Evolutionary conservation across 1,284 basidiomycete genomes (phyloP).

Genomic region (Moesziomyces sp.): DNA sequence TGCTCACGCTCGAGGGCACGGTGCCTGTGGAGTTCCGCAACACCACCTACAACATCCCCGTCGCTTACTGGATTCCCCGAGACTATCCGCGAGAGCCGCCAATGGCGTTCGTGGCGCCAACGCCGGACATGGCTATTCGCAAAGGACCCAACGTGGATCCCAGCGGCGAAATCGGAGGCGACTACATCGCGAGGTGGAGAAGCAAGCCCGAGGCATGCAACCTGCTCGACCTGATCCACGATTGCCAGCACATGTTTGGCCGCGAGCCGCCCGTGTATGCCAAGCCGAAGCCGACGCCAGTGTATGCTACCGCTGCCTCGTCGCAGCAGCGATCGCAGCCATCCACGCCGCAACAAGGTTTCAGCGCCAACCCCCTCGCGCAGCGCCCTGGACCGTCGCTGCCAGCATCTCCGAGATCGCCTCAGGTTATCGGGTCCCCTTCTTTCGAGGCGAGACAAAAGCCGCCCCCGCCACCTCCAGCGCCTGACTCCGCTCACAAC

Average conservation of each 20-base stretch:
- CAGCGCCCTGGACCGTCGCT: conserved; percentile 18
- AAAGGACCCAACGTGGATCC: conserved; percentile 81
- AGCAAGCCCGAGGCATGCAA: conserved; percentile 86
- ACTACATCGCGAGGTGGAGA: conserved; percentile 81
- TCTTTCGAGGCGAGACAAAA: conserved; percentile 24
- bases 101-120: conserved; percentile 94
- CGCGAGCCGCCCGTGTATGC: conserved; percentile 89
- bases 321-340: conserved; percentile 41
- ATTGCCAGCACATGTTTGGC: conserved; percentile 83
- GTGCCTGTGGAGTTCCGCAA: conserved; percentile 84
- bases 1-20: conserved; percentile 89
- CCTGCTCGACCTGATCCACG: conserved; percentile 76
- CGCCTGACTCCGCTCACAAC: conserved; percentile 12
- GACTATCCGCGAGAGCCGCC: conserved; percentile 75
- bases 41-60: conserved; percentile 89
- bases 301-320: conserved; percentile 35
- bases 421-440: conserved; percentile 5
- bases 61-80: conserved; percentile 79
- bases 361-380: conserved; percentile 5
- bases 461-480: conserved; percentile 34
- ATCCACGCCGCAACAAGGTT: conserved; percentile 35
- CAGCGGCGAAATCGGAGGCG: conserved; percentile 78
- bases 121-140: conserved; percentile 87
- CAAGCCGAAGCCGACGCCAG: conserved; percentile 73
- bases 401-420: conserved; percentile 31